Percentiles rank a stretch among this genome's conserved stretches.
phyloP scores from a whole-genome alignment of 257 asterid genomes.

The Leonotis leonurus region DNA sequence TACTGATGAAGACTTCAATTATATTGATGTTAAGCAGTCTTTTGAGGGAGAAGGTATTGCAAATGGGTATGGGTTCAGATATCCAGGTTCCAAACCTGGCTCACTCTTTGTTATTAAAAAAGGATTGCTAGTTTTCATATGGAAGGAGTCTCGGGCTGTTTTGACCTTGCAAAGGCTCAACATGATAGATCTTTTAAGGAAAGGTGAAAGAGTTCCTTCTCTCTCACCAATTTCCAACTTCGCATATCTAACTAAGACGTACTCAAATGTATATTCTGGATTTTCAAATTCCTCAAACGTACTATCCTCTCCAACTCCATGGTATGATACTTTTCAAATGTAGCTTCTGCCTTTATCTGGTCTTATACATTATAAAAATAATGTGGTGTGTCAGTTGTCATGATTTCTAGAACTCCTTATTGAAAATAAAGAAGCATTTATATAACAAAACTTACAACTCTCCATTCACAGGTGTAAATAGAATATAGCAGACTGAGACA shows the following conservation, averaged over 20 bases:
- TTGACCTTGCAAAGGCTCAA: slow-evolving; percentile 75
- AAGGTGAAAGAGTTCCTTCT: slow-evolving; percentile 71
- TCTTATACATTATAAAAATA: background rate
- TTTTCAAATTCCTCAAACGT: slow-evolving; percentile 49
- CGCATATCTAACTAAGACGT: slow-evolving; percentile 69
- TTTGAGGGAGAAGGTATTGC: slow-evolving; percentile 83
- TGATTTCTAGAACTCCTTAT: background rate
- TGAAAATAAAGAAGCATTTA: background rate
- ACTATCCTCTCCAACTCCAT: slow-evolving; percentile 47
- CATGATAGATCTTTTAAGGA: slow-evolving; percentile 58
- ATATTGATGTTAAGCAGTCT: slow-evolving; percentile 43
- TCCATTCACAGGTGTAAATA: background rate
- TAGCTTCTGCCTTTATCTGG: slow-evolving; percentile 7
- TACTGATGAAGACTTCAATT: slow-evolving; percentile 39
- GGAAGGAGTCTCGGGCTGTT: slow-evolving; percentile 75
- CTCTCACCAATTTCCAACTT: slow-evolving; percentile 75
- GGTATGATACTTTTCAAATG: slow-evolving; percentile 28
- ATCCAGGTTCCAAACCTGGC: slow-evolving; percentile 91
- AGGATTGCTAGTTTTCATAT: slow-evolving; percentile 59
- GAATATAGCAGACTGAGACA: background rate
- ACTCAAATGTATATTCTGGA: slow-evolving; percentile 76
- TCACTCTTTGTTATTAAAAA: slow-evolving; percentile 68
- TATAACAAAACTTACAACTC: background rate
- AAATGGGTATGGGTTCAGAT: slow-evolving; percentile 82
- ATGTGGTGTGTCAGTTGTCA: background rate